Conservation (phyloP, 768 basidiomycete genomes). For the Bullera alba region DNA sequence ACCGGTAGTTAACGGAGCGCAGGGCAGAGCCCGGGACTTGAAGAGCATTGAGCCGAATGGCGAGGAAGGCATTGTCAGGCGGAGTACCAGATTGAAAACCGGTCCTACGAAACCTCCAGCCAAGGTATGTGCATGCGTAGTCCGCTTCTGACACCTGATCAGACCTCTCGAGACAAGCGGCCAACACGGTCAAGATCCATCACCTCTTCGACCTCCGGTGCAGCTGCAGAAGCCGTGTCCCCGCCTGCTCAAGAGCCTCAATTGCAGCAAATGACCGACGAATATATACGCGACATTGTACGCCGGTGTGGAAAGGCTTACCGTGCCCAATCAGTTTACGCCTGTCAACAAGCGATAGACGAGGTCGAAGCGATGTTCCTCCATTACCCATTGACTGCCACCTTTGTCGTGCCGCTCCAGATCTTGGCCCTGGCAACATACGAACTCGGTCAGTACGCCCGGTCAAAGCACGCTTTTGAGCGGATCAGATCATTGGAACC, state of each 20-base stretch:
- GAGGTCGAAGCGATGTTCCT: constrained; percentile 70
- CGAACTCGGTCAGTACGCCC: constrained; percentile 76
- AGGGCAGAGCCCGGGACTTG: constrained; percentile 13
- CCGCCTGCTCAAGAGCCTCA: constrained; percentile 18
- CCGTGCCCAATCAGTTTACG: constrained; percentile 66
- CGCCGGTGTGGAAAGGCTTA: constrained; percentile 73
- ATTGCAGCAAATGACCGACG: constrained; percentile 59
- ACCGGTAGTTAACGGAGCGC: too few species aligned
- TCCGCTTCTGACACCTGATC: too few species aligned
- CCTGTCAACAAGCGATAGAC: constrained; percentile 65
- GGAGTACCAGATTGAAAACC: constrained; percentile 22
- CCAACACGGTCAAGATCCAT: constrained; percentile 19
- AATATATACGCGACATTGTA: constrained; percentile 73
- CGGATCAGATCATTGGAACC: constrained; percentile 75
- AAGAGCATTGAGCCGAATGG: constrained; percentile 31
- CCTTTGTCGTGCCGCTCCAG: constrained; percentile 68
- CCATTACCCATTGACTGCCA: constrained; percentile 53
- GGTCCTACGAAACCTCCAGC: constrained; percentile 2
- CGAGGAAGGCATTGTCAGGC: constrained; percentile 17
- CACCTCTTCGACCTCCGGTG: constrained; percentile 27
- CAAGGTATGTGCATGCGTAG: constrained; percentile 3
- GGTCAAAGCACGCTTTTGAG: constrained; percentile 83
- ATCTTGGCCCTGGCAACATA: constrained; percentile 83
- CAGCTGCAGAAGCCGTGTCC: constrained; percentile 14
- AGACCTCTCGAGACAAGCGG: constrained; percentile 9